These are phyloP conservation scores for Quercus phellos DNA, from an alignment of 331 rosid genomes.

Conservation along the genomic window DNA sequence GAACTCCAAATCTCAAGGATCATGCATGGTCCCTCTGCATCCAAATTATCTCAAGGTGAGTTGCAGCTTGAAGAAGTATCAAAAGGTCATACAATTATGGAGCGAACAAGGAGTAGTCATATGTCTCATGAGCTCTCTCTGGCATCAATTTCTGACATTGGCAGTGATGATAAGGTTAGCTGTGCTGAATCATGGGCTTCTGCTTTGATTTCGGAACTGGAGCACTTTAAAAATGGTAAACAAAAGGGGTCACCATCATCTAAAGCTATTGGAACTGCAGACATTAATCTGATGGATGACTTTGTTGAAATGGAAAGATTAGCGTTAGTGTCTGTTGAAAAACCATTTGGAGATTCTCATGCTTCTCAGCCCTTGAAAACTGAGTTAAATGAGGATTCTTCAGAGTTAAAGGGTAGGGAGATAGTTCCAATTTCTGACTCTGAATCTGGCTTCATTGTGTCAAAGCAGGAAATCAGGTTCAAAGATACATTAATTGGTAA, in stretches of 20 bases:
- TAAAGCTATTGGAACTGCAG: slow-evolving; percentile 50
- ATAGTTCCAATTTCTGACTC: slow-evolving; percentile 40
- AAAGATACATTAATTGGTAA: slow-evolving; percentile 20
- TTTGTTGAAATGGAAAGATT: slow-evolving; percentile 90
- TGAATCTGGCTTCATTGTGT: slow-evolving; percentile 29
- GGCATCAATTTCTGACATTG: slow-evolving; percentile 56
- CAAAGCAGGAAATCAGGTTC: slow-evolving; percentile 36
- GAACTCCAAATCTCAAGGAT: slow-evolving; percentile 65
- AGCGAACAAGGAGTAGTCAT: slow-evolving; percentile 36
- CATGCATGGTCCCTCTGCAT: slow-evolving; percentile 58
- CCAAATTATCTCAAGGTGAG: slow-evolving; percentile 47
- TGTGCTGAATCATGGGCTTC: slow-evolving; percentile 77
- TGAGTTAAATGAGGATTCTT: slow-evolving; percentile 26
- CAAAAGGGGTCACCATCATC: slow-evolving; percentile 35
- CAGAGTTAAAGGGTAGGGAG: slow-evolving; percentile 35
- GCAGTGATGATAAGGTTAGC: slow-evolving; percentile 72
- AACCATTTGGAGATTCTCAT: slow-evolving; percentile 28
- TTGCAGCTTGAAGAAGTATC: slow-evolving; percentile 39
- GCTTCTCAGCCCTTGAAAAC: slow-evolving; percentile 35
- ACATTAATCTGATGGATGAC: slow-evolving; percentile 82
- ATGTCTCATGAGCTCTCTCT: slow-evolving; percentile 40
- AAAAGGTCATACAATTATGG: slow-evolving; percentile 35
- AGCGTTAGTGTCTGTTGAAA: slow-evolving; percentile 69
- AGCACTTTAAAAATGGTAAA: slow-evolving; percentile 54
- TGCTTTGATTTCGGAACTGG: slow-evolving; percentile 72